Evolutionary conservation across 2,329 filamentous ascomycete genomes (phyloP).

Genomic region (Lomentospora prolificans): DNA sequence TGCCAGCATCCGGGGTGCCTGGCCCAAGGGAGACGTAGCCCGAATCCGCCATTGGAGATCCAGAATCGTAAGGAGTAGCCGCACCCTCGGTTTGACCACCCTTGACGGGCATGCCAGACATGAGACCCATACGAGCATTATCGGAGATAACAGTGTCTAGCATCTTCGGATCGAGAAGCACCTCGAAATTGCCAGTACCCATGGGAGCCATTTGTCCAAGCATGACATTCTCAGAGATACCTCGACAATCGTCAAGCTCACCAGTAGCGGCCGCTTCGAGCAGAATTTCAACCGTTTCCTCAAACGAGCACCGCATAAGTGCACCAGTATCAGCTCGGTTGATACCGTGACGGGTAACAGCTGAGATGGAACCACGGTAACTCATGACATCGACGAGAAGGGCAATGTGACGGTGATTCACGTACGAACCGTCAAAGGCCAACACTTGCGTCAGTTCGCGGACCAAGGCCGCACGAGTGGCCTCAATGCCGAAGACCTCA

Average conservation of each 20-base stretch:
- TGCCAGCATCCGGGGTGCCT: conserved; percentile 51
- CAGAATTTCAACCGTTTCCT: conserved; percentile 97
- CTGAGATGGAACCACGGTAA: conserved; percentile 84
- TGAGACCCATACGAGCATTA: conserved; percentile 75
- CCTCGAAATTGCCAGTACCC: conserved; percentile 92
- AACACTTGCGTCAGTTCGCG: conserved; percentile 85
- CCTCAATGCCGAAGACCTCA: conserved; percentile 93
- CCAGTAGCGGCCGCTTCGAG: conserved; percentile 90
- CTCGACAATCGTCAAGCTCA: conserved; percentile 93
- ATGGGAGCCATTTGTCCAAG: conserved; percentile 94
- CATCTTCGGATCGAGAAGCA: conserved; percentile 90
- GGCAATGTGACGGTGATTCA: conserved; percentile 96
- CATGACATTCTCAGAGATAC: conserved; percentile 98
- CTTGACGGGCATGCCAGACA: conserved; percentile 70
- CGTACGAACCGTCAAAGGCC: conserved; percentile 97
- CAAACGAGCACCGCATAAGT: conserved; percentile 98
- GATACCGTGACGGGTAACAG: conserved; percentile 96
- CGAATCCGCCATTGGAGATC: conserved; percentile 66
- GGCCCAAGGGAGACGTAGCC: conserved; percentile 48
- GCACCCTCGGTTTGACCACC: conserved; percentile 69
- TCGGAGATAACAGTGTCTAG: conserved; percentile 89
- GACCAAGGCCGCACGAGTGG: conserved; percentile 75
- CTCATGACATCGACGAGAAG: conserved; percentile 97
- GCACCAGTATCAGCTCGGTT: conserved; percentile 97
- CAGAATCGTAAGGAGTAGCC: conserved; percentile 87